Percentiles rank a stretch among this genome's conserved stretches.
Evolutionary conservation across 208 protist species (phyloP).

Genomic region (Leishmania tropica): DNA sequence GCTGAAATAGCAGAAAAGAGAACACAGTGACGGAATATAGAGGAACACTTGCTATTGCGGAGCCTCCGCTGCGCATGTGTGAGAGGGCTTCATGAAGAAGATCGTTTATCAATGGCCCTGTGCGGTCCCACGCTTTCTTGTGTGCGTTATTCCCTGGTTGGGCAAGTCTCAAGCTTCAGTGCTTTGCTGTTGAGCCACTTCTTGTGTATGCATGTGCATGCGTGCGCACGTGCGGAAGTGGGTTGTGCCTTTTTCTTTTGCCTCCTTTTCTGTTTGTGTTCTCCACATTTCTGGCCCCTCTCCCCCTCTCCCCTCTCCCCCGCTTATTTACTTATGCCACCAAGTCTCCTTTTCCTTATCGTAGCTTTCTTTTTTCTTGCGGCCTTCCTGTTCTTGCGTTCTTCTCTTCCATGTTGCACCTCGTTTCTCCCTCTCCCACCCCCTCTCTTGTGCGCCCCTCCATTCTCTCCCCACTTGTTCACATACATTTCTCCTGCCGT

Average conservation of each 20-base stretch:
- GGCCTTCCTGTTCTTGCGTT: not conserved
- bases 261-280: not conserved
- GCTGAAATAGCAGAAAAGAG: not conserved
- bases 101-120: not conserved
- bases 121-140: not conserved
- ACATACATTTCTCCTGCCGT: not conserved
- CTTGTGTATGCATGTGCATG: not conserved
- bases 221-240: not conserved
- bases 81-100: not conserved
- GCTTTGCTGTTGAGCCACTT: not conserved
- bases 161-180: not conserved
- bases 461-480: not conserved
- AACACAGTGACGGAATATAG: not conserved
- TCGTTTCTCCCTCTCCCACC: not conserved
- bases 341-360: not conserved
- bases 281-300: not conserved
- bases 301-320: not conserved
- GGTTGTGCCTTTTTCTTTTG: not conserved
- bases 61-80: not conserved
- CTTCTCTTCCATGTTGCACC: not conserved
- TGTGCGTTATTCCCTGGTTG: not conserved
- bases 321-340: too few relatives aligned
- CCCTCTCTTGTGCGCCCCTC: not conserved
- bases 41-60: not conserved
- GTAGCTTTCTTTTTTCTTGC: not conserved